Conservation (phyloP, 805 yeast species). For the Sugiyamaella americana region DNA sequence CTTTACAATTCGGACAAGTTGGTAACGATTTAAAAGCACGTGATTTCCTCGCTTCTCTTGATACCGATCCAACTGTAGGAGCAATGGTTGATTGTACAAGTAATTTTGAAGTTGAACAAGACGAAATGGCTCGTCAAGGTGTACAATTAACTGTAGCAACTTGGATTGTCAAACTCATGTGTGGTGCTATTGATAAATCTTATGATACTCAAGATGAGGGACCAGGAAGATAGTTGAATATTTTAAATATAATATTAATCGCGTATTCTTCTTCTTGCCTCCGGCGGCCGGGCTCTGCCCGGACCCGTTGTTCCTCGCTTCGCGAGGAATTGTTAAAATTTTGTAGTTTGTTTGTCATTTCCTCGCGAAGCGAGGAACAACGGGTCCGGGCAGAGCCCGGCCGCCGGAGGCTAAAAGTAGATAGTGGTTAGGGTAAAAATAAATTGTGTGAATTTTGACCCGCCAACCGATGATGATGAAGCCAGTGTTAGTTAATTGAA, state of each 20-base stretch:
- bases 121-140: constrained; percentile 29
- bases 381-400: too few relatives aligned
- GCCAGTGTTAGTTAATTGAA: too few relatives aligned
- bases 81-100: constrained; percentile 27
- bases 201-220: constrained; percentile 29
- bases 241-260: background rate
- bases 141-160: constrained; percentile 26
- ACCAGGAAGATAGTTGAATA: background rate
- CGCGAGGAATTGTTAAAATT: too few relatives aligned
- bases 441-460: too few relatives aligned
- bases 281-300: too few relatives aligned
- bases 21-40: constrained; percentile 30
- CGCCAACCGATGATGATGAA: too few relatives aligned
- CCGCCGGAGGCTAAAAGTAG: too few relatives aligned
- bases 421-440: too few relatives aligned
- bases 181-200: constrained; percentile 28
- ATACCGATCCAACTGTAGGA: constrained; percentile 27
- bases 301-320: too few relatives aligned
- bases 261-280: too few relatives aligned
- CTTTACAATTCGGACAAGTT: constrained; percentile 32
- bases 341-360: background rate
- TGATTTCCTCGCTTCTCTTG: constrained; percentile 26
- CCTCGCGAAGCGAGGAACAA: too few relatives aligned
- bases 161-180: constrained; percentile 28
- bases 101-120: constrained; percentile 29